Evolutionary conservation across 129 eudicot genomes (phyloP), one percentile per base, ranked within the genome.

Genomic region (Pulicaria dysenterica): DNA sequence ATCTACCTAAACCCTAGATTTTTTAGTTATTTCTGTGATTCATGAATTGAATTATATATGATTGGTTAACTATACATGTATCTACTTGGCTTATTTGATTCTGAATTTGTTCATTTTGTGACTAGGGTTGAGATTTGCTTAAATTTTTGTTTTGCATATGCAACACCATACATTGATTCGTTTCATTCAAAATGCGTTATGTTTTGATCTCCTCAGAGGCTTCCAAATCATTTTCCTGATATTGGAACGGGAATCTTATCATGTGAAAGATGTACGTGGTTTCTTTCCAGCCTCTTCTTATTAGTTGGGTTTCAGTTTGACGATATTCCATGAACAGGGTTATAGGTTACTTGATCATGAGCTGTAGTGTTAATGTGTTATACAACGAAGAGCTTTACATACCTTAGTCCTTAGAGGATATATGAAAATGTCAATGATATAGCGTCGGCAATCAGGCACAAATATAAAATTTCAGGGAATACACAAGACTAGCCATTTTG

Each of bases 101-200:
- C 41, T 41, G 19, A 61, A 9, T 40, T 38, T 61, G 63, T 59
- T 49, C 65, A 41, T 42, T 12, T 69, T 77, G 36, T 6, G 65
- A 41, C 16, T 69, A 69, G 76, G 76, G 63, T 59, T 77, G 56
- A 58, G 70, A 60, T 57, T 75, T 75, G 66, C 11, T 63, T 17
- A 7, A 31, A 12, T 39, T 14, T 49, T 64, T 40, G 53, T 38
- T 39, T 63, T 19, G 60, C 67, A 44, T 71, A 31, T 3, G 42
- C 54, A 16, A 42, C 15, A 42, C 4, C 10, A 19, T 16, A 31
- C 19, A 44, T 45, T 24, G 31, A 24, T 24, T 24, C 31, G 31
- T 24, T 24, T 24, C 31, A 0, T 24, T 58, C 12, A 37, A 45
- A 16, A 14, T 36, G 59, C 66, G 6, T 36, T 12, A 8, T 40